phyloP scores from a whole-genome alignment of 257 asterid species.

The Scutellaria barbata region DNA sequence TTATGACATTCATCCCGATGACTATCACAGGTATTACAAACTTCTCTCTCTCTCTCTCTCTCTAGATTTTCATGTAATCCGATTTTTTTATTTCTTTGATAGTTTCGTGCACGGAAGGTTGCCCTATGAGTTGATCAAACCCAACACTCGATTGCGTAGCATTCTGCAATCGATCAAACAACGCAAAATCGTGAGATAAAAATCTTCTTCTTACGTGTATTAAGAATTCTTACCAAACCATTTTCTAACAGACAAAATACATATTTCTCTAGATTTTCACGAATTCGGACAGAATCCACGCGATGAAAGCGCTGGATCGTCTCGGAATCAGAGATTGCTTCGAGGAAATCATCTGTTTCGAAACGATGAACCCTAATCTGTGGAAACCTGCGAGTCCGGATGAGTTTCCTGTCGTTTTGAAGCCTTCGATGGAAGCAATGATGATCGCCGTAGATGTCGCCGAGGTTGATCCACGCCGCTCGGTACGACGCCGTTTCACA shows the following conservation, averaged over 20 bases:
- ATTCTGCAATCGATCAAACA: slow-evolving; percentile 65
- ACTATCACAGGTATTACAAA: slow-evolving; percentile 74
- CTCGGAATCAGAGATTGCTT: slow-evolving; percentile 77
- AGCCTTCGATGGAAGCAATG: slow-evolving; percentile 81
- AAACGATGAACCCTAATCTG: slow-evolving; percentile 78
- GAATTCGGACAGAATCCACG: slow-evolving; percentile 75
- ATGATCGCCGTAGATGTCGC: slow-evolving; percentile 66
- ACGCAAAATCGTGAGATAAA: slow-evolving; percentile 67
- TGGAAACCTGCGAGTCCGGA: slow-evolving; percentile 46
- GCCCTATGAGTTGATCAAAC: slow-evolving; percentile 76
- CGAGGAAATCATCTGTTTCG: slow-evolving; percentile 79
- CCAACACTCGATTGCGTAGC: slow-evolving; percentile 57
- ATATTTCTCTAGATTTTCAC: slow-evolving; percentile 67
- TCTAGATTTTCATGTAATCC: background rate
- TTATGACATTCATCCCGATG: slow-evolving; percentile 72
- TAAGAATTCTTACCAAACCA: too few relatives aligned
- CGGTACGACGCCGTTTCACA: slow-evolving; percentile 56
- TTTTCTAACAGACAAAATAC: background rate
- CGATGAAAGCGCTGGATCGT: slow-evolving; percentile 67
- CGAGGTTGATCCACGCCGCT: slow-evolving; percentile 70
- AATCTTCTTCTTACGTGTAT: background rate
- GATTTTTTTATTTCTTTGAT: background rate
- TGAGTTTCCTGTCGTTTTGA: slow-evolving; percentile 75
- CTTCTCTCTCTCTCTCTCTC: background rate
- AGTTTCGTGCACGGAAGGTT: slow-evolving; percentile 92